phyloP scores from a whole-genome alignment of 306 rosid species.

The Castanea mollissima region DNA sequence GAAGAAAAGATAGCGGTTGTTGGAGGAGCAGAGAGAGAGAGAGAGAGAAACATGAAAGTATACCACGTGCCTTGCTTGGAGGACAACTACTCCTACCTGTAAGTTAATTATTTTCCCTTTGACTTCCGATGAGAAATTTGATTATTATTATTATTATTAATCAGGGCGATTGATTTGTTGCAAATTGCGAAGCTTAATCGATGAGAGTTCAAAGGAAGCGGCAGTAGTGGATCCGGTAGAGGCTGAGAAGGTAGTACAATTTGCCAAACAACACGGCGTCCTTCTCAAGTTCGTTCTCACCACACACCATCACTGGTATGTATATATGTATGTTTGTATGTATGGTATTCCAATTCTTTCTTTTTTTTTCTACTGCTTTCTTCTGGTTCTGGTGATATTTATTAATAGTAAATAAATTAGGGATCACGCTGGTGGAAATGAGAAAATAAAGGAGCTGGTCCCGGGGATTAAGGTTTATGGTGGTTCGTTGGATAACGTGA shows the following conservation, averaged over 20 bases:
- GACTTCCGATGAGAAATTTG: too few species aligned
- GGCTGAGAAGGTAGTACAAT: constrained; percentile 74
- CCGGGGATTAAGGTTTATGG: constrained; percentile 88
- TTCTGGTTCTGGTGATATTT: neutral
- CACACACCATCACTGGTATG: constrained; percentile 92
- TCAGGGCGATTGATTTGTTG: neutral
- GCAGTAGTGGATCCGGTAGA: constrained; percentile 93
- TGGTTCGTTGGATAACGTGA: constrained; percentile 80
- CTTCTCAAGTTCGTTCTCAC: constrained; percentile 83
- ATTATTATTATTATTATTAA: too few species aligned
- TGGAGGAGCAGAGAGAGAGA: too few species aligned
- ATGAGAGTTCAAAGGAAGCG: constrained; percentile 77
- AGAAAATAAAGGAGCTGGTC: constrained; percentile 69
- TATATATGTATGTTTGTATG: neutral
- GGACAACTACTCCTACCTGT: constrained; percentile 60
- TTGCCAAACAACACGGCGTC: constrained; percentile 56
- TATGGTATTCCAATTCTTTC: too few species aligned
- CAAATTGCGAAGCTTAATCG: constrained; percentile 53
- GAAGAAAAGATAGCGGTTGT: too few species aligned
- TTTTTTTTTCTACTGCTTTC: neutral
- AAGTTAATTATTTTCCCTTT: neutral
- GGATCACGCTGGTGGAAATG: constrained; percentile 95
- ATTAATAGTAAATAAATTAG: constrained; percentile 22
- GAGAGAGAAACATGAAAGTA: constrained; percentile 29
- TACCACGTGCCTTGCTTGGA: constrained; percentile 44